phyloP scores from a whole-genome alignment of 2,329 filamentous ascomycete genomes.

The Ascochyta viciae-villosae region DNA sequence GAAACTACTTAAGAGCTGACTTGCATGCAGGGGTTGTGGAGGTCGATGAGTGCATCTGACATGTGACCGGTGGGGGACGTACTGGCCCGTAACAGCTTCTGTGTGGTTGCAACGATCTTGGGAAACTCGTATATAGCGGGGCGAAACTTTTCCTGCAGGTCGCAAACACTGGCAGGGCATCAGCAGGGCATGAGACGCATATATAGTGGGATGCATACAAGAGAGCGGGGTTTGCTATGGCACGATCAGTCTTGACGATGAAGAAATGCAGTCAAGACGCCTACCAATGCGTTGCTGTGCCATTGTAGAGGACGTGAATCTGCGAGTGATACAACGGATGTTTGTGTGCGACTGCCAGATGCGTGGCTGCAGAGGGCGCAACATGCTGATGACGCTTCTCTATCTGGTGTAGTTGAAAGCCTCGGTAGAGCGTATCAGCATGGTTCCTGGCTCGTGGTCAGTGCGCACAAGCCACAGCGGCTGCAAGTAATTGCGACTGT shows the following conservation, averaged over 20 bases:
- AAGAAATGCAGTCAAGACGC: slow-evolving; percentile 1
- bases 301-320: slow-evolving; percentile 33
- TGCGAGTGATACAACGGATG: neutral
- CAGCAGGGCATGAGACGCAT: slow-evolving; percentile 21
- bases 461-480: slow-evolving; percentile 5
- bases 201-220: slow-evolving; percentile 41
- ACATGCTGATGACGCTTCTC: slow-evolving; percentile 17
- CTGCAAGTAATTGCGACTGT: slow-evolving; percentile 19
- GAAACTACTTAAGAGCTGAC: neutral
- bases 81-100: slow-evolving; percentile 61
- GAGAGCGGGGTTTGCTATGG: slow-evolving; percentile 49
- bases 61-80: slow-evolving; percentile 14
- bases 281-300: slow-evolving; percentile 41
- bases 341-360: slow-evolving; percentile 2
- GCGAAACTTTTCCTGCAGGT: slow-evolving; percentile 93
- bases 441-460: slow-evolving; percentile 15
- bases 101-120: slow-evolving; percentile 67
- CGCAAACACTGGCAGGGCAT: slow-evolving; percentile 73
- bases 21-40: neutral
- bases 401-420: slow-evolving; percentile 14
- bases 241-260: slow-evolving; percentile 28
- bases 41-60: neutral
- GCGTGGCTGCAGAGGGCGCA: slow-evolving; percentile 22
- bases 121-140: slow-evolving; percentile 83
- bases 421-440: slow-evolving; percentile 25